Percentiles rank a stretch among this genome's conserved stretches.
Conservation (phyloP, 192 early-diverging fungal species). For the Allomyces arbusculus region DNA sequence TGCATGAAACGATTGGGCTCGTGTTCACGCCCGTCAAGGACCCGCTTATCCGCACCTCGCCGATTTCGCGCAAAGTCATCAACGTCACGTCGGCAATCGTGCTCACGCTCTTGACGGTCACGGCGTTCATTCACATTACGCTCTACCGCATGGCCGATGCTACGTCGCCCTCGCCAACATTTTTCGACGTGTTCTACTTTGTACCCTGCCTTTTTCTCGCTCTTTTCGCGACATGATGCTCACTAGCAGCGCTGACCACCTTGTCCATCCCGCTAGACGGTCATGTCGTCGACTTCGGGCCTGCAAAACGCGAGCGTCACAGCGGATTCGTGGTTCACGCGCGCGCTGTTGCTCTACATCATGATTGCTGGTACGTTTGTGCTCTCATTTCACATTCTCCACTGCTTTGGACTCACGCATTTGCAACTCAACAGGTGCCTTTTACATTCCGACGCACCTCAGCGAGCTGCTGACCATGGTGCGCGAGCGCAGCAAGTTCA, state of each 20-base stretch:
- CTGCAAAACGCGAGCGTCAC: constrained; percentile 41
- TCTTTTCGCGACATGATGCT: constrained; percentile 7
- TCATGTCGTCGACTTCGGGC: constrained; percentile 31
- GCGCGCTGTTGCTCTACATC: constrained; percentile 34
- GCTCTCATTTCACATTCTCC: too few relatives aligned
- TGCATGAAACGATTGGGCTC: neutral
- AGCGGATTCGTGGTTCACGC: constrained; percentile 28
- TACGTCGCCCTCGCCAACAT: constrained; percentile 11
- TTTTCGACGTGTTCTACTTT: constrained; percentile 17
- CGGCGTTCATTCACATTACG: constrained; percentile 45
- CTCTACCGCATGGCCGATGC: constrained; percentile 11
- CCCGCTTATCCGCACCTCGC: constrained; percentile 25
- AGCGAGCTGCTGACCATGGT: constrained; percentile 41
- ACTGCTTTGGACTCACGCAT: too few relatives aligned
- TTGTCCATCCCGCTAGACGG: neutral
- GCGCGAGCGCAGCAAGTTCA: constrained; percentile 34
- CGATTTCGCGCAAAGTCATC: constrained; percentile 39
- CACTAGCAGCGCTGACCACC: neutral
- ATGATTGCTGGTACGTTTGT: constrained; percentile 31
- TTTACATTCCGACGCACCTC: constrained; percentile 42
- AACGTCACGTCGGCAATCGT: constrained; percentile 37
- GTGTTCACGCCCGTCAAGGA: constrained; percentile 33
- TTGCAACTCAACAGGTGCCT: constrained; percentile 13
- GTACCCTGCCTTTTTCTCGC: constrained; percentile 5
- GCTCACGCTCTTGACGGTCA: constrained; percentile 45